Evolutionary conservation across 2,329 filamentous ascomycete species (phyloP), one percentile per base, ranked within the genome.

Genomic region (Alternaria longipes): DNA sequence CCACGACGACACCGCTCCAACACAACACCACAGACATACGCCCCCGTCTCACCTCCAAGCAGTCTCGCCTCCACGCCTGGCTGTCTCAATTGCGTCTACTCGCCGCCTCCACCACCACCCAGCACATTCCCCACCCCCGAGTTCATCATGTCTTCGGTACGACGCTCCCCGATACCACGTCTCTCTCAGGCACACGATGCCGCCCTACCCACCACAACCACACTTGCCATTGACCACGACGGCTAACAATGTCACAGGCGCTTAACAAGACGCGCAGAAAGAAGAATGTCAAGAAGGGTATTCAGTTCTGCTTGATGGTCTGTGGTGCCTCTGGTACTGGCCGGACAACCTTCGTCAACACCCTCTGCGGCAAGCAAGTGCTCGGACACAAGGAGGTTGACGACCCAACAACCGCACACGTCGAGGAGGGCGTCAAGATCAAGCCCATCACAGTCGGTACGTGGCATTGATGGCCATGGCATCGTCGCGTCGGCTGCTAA

Each of bases 221-320:
- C 63, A 56, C 60, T 32, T 60, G 59, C 60, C 57, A 65, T 66
- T 63, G 63, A 54, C 51, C 61, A 57, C 64, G 9, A 65, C 63
- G 63, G 66, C 76, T 79, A 69, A 79, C 70, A 34, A 44, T 55
- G 38, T 47, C 30, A 18, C 60, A 79, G 76, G 75, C 75, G 63
- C 75, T 96, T 83, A 73, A 97, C 84, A 73, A 97, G 91, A 94
- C 97, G 81, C 94, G 95, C 84, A 91, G 93, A 84, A 99, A 99
- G 94, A 99, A 99, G 92, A 98, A 99, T 88, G 94, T 99, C 85
- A 97, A 97, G 91, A 97, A 97, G 89, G 95, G 95, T 80, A 98
- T 99, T 80, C 95, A 99, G 87, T 99, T 99, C 86, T 98, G 94
- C 83, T 84, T 99, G 88, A 99, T 99, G 95, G 95, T 99, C 78